Evolutionary conservation across 257 asterid species (phyloP), one percentile per base, ranked within the genome.

Genomic region (Solanum dulcamara): DNA sequence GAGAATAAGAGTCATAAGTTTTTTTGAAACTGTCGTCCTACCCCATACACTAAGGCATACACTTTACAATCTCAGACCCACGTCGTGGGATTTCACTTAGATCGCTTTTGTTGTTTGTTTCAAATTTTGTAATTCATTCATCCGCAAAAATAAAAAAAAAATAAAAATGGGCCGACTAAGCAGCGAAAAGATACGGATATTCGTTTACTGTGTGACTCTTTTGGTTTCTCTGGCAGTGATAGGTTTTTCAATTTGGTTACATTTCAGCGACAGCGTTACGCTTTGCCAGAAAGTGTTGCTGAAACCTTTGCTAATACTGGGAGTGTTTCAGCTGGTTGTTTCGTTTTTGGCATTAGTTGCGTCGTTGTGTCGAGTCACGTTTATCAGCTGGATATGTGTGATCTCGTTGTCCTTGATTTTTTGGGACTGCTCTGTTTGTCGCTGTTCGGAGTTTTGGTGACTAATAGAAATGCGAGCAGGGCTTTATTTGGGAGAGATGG

Each of bases 401-500:
- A 32, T 85, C 1, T 53, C 88, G n/a, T 28, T 91, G 24, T 88
- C 90, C 9, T 4, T 89, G 22, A 48, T 91, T 40, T 90, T 22
- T 0, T 93, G 0, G 94, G 91, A 14, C 30, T 93, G 44, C 15
- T 91, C 0, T 42, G 53, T 11, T 89, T 95, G 79, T 91, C 92
- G 28, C 32, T 91, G 4, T 94, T 94, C 85, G 81, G 94, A 2
- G 83, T 94, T 0, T 38, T 91, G 32, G 98, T 94, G 5, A 94
- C 97, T 2, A 95, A 90, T 32, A 89, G 70, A 35, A 85, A 85
- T 4, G 90, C 88, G 2, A 95, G 94, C 6, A 85, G n/a, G 38
- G 92, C 85, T 3, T 14, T 95, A 10, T 92, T 98, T n/a, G 86
- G 88, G 8, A 86, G 37, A 60, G 94, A 93, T 26, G 96, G 95